These are phyloP conservation scores for Kalaharituber pfeilii DNA, from an alignment of 2,329 filamentous ascomycete species.

Conservation along the genomic window DNA sequence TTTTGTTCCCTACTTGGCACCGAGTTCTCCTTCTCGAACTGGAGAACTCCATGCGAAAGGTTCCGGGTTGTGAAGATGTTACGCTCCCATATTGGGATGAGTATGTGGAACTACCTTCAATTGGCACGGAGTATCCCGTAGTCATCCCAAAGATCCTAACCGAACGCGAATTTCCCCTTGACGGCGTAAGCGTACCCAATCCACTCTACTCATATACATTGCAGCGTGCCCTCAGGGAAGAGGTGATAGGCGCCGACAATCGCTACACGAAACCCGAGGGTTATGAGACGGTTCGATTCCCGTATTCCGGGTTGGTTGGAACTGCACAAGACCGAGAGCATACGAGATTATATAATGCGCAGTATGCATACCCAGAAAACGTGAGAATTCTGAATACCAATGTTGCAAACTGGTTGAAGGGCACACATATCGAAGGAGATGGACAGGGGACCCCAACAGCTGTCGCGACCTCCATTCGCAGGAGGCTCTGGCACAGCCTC, in stretches of 20 bases:
- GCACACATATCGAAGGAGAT: background rate
- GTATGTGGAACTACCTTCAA: background rate
- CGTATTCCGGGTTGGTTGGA: conserved; percentile 22
- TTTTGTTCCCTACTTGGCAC: conserved; percentile 25
- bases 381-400: background rate
- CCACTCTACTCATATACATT: background rate
- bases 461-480: too few relatives aligned
- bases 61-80: conserved; percentile 10
- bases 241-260: background rate
- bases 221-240: background rate
- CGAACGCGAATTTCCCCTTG: background rate
- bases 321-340: background rate
- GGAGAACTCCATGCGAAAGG: conserved; percentile 17
- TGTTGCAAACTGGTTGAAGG: background rate
- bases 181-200: background rate
- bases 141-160: background rate
- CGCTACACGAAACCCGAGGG: conserved; percentile 17
- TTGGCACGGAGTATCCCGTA: background rate
- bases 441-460: background rate
- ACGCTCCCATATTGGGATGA: conserved; percentile 22
- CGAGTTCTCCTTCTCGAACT: conserved; percentile 22
- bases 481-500: too few relatives aligned
- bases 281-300: conserved; percentile 22
- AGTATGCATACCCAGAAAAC: background rate
- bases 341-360: conserved; percentile 10